Evolutionary conservation across 371 early-diverging fungal species (phyloP).

Genomic region (Mortierella sp.): DNA sequence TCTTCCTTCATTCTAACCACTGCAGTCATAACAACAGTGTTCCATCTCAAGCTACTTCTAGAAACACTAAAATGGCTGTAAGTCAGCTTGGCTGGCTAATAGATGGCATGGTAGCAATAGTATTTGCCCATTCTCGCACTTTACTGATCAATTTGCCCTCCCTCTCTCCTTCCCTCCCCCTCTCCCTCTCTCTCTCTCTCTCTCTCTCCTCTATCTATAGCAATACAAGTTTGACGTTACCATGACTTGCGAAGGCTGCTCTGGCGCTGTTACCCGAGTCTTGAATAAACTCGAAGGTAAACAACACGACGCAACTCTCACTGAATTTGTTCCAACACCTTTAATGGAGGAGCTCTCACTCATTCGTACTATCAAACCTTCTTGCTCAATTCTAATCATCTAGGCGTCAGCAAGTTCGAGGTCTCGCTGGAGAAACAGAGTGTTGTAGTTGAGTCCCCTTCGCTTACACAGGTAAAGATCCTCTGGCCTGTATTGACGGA

Average conservation of each 20-base stretch:
- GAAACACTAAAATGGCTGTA: no score
- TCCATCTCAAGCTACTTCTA: no score
- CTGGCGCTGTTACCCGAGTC: slow-evolving; percentile 79
- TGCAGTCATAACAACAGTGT: no score
- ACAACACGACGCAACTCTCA: background rate
- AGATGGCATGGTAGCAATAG: slow-evolving; percentile 43
- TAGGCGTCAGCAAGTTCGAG: slow-evolving; percentile 72
- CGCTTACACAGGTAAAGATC: slow-evolving; percentile 18
- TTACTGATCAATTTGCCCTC: slow-evolving; percentile 46
- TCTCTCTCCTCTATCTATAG: background rate
- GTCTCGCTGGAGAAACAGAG: slow-evolving; percentile 74
- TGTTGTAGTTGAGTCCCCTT: slow-evolving; percentile 65
- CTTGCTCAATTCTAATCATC: background rate
- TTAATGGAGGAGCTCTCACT: no score
- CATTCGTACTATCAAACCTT: background rate
- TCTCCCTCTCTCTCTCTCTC: background rate
- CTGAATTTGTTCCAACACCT: background rate
- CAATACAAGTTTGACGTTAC: background rate
- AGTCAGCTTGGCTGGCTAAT: no score
- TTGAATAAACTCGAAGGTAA: slow-evolving; percentile 71
- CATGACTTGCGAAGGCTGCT: slow-evolving; percentile 78
- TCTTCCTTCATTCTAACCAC: no score
- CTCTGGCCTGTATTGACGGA: background rate
- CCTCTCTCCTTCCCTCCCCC: slow-evolving; percentile 43
- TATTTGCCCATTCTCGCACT: slow-evolving; percentile 79